Evolutionary conservation across 805 yeast genomes (phyloP).

Genomic region (Ogataea trehaloabstinens): DNA sequence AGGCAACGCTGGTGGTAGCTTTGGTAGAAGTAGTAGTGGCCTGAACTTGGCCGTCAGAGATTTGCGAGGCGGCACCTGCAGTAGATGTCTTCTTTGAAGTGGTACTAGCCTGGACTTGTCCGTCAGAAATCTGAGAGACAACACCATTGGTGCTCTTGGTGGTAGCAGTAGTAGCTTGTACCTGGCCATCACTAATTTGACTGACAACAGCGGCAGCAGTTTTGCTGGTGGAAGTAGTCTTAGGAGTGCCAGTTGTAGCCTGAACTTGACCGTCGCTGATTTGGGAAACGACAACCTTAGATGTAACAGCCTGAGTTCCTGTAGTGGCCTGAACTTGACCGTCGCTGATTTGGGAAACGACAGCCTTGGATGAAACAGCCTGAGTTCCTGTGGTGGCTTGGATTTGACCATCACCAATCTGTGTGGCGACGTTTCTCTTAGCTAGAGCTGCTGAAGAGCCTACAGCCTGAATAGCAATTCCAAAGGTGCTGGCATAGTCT

Average conservation of each 20-base stretch:
- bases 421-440: conserved; percentile 39
- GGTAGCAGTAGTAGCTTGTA: conserved; percentile 26
- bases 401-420: conserved; percentile 51
- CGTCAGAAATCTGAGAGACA: conserved; percentile 38
- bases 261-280: conserved; percentile 62
- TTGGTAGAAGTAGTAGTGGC: conserved; percentile 31
- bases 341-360: conserved; percentile 38
- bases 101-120: conserved; percentile 35
- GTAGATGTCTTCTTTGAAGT: conserved; percentile 34
- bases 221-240: conserved; percentile 6
- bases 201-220: conserved; percentile 38
- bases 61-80: conserved; percentile 37
- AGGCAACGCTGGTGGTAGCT: conserved; percentile 9
- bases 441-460: conserved; percentile 25
- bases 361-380: conserved; percentile 21
- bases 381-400: conserved; percentile 42
- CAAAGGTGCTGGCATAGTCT: conserved; percentile 51
- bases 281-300: conserved; percentile 44
- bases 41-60: conserved; percentile 45
- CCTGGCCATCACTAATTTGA: conserved; percentile 33
- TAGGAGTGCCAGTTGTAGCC: conserved; percentile 37
- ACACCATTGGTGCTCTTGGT: conserved; percentile 35
- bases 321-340: conserved; percentile 42
- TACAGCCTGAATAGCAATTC: conserved; percentile 64
- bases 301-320: conserved; percentile 8